Base-by-base conservation (phyloP, 2,329 filamentous ascomycete genomes). In the Atkinsonella texensis region DNA sequence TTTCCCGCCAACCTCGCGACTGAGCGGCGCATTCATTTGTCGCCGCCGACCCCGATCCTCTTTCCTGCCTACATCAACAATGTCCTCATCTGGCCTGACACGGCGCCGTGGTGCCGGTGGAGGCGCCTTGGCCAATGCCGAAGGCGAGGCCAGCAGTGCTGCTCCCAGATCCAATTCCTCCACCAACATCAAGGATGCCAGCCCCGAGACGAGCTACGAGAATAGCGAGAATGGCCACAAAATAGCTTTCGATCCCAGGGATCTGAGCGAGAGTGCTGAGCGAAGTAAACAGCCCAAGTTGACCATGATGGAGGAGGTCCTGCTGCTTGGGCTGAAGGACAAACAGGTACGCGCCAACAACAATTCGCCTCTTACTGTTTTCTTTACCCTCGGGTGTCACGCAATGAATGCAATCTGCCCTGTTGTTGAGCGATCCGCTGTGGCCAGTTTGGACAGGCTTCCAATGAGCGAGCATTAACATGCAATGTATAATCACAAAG, bases 291-390 rank as follows among this genome's bases (percentile, higher is more conserved):
- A 97, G 75, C 93, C 93, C 46, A 98, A 97, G 76, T 75, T 98
- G 66, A 98, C 93, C 40, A 75, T 98, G 66, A 98, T 98, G 93
- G 93, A 98, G 74, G 93, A 98, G 73, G 85, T 98, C 51, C 76
- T 98, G 65, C 76, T 98, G 62, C 80, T 98, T 70, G 93, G 93
- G 11, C 74, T 98, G 63, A 98, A 98, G 73, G 93, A 98, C 72
- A 98, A 97, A 75, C 93, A 98, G 83, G 89, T 95, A 74, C 65
- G 77, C 39, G 47, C 13, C 28, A 40, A 28, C 15, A 49, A 28
- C n/a, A 35, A 43, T 15, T 31, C 31, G 6, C 40, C 17, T 40
- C 42, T 39, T 32, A n/a, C 17, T 41, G 13, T 6, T 42, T 45
- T 4, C 15, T n/a, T n/a, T 40, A 20, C 7, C 28, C 17, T 23